phyloP scores from a whole-genome alignment of 2,329 filamentous ascomycete genomes.

The Penicillium sp. region DNA sequence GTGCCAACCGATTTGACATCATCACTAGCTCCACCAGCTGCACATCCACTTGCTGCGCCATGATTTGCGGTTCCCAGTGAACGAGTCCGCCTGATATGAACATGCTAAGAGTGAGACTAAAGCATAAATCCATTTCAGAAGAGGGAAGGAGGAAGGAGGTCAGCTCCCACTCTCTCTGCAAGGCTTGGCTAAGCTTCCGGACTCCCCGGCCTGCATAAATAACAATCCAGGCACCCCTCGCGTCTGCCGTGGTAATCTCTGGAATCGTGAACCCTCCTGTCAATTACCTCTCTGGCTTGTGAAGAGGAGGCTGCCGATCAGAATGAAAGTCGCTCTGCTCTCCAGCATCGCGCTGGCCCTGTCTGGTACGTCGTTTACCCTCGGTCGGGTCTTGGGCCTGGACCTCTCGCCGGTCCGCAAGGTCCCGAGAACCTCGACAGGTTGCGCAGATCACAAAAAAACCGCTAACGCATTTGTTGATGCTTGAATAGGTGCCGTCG shows the following conservation, averaged over 20 bases:
- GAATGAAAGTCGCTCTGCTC: conserved; percentile 22
- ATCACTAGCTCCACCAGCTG: conserved; percentile 19
- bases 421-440: background rate
- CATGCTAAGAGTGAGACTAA: background rate
- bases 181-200: conserved; percentile 18
- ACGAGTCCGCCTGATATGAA: background rate
- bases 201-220: conserved; percentile 23
- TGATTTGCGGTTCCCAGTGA: conserved; percentile 15
- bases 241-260: background rate
- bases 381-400: background rate
- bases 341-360: conserved; percentile 18
- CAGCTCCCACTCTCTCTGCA: background rate
- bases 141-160: background rate
- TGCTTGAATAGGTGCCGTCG: conserved; percentile 18
- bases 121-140: background rate
- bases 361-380: conserved; percentile 15
- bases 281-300: background rate
- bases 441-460: background rate
- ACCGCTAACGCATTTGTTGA: background rate
- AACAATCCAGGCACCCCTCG: conserved; percentile 5
- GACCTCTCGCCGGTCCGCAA: background rate
- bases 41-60: conserved; percentile 15
- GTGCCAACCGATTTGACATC: conserved; percentile 12
- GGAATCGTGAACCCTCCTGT: background rate
- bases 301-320: background rate